Evolutionary conservation across 768 basidiomycete genomes (phyloP), one percentile per base, ranked within the genome.

Genomic region (Russula ochroleuca): DNA sequence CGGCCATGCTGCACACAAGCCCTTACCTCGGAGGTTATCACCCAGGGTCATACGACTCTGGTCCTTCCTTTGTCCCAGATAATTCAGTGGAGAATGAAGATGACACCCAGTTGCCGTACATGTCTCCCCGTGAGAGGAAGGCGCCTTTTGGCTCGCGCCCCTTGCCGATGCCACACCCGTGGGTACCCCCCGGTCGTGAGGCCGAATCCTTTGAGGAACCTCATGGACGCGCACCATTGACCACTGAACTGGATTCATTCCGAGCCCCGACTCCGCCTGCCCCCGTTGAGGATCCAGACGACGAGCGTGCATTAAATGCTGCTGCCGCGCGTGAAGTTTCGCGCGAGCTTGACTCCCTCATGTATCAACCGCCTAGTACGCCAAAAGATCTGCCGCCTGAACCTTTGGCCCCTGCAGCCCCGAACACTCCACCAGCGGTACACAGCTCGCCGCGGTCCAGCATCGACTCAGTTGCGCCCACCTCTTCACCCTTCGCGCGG

Each of bases 251-350:
- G 10, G 52, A 25, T 17, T 21, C 35, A 5, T 21, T 41, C 25
- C 25, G 13, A 4, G 35, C 59, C 43, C 52, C 19, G 25, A 64
- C 57, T 13, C 68, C 55, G 23, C 63, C 48, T 33, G 35, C 19
- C 17, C 64, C 67, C 21, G 69, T 69, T 21, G 62, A 47, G 0
- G 70, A 80, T 14, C 47, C 17, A 37, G 77, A 80, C 9, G 81
- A 85, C 13, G 85, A 87, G 66, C 75, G 72, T 3, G 78, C 77
- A n/a, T 78, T 82, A 33, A 83, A 86, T 67, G 83, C 82, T 1
- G 88, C 87, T 19, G 87, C 85, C 31, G 87, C 87, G 5, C 79
- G 83, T 19, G 87, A 87, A 71, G 79, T 91, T 1, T 81, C 81
- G 14, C 80, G 82, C 14, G 89, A 88, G 69, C 68, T 89, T 54